Evolutionary conservation across 208 protist species (phyloP), one percentile per base, ranked within the genome.

Genomic region (Leishmania arabica): DNA sequence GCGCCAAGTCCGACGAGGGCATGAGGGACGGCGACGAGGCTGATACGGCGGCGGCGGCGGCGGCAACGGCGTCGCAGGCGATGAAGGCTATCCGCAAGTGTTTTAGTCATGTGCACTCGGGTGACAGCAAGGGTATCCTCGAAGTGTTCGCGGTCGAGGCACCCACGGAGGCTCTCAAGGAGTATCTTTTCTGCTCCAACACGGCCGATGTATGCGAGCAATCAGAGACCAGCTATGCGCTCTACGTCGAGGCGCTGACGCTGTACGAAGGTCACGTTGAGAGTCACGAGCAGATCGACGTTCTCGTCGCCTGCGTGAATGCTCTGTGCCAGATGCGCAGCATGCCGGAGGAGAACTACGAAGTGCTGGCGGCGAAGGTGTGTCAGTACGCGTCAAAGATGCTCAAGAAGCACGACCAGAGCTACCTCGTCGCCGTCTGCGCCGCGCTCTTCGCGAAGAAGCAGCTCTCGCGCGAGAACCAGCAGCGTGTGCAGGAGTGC

Each of bases 241-340:
- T 98, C 21, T 90, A 95, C 69, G 82, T 88, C n/a, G 90, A 96
- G 80, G 97, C 97, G 11, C 96, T 99, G 71, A 79, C 92, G 15
- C 72, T 99, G n/a, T 99, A 99, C 92, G 98, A 99, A 85, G 91
- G 96, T 27, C 86, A 98, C 37, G 89, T 97, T 49, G 83, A 88
- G 49, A 94, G 89, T 1, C 86, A 86, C 13, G 86, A 90, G 53
- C 98, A 99, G 87, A 82, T 97, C 13, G 80, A 85, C 17, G 93
- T 95, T 62, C 74, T 99, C 6, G 75, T 84, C 19, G 81, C 90
- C 45, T 84, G 99, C 37, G 91, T 99, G 40, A 90, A 92, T 45
- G 84, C 90, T 0, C 81, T 98, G 2, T 78, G 84, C 74, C 60
- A 78, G 70, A 72, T 96, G 24, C 64, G 65, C 37, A 24, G 84